Evolutionary conservation across 2,329 filamentous ascomycete genomes (phyloP), one percentile per base, ranked within the genome.

Genomic region (Penicillium sp.): DNA sequence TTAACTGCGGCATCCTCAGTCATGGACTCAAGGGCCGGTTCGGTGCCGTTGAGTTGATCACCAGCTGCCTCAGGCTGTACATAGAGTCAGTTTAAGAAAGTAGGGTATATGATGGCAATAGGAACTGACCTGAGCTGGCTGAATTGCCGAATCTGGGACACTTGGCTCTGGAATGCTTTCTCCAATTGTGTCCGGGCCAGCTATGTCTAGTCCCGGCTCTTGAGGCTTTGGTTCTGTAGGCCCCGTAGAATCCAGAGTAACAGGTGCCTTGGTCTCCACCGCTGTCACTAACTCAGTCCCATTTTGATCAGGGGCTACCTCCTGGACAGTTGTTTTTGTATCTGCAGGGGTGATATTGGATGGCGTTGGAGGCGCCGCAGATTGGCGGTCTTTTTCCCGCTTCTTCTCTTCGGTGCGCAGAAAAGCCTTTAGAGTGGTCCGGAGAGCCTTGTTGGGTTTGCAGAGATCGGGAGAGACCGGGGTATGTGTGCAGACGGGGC

Each of bases 391-490:
- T 48, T 85, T 83, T 65, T 92, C 88, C 59, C 89, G 84, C 75
- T 95, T 96, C 80, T 95, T 96, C 73, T 96, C 89, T 63, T 91
- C 89, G 0, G 88, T 96, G 66, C 92, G 89, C 46, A 99, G 76
- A 68, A 96, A 99, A 13, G 94, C 90, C 64, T 90, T 89, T 62
- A 97, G 88, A 2, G 94, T 99, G 27, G 90, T 94, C 62, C 94
- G 87, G n/a, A 97, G 79, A 29, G 88, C 86, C 71, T 96, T 97
- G 73, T 96, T 90, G 2, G 90, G 86, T 59, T 89, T 91, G 79
- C 92, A 96, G 62, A 94, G 88, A 57, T 90, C 89, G 45, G 88
- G 84, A 29, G 91, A 90, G 56, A 99, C 83, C 0, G 94, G 94
- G 23, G 86, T 88, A 71, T 99, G 94, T 60, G 92, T 89, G 82